Evolutionary conservation across 164 flowering plant species (phyloP), one percentile per base, ranked within the genome.

Genomic region (Berberis thunbergii): DNA sequence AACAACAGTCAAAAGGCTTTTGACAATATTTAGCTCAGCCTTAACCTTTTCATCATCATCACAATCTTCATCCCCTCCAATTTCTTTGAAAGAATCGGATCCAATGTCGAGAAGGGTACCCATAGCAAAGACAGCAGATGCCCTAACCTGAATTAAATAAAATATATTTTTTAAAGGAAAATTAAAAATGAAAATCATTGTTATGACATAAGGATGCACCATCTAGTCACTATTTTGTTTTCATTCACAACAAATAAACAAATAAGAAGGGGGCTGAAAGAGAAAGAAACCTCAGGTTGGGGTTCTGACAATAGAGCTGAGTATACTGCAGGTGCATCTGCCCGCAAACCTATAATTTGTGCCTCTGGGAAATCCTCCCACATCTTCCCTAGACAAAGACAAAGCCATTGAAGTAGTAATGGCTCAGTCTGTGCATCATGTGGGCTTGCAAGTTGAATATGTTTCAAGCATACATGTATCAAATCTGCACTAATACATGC

Each of bases 351-450:
- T 43, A 81, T 49, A 41, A 78, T 49, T 72, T 91, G 99, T 43
- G 96, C 96, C 70, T 89, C 96, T 0, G 83, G 64, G 45, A 81
- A 91, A 78, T 87, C 95, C 74, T 94, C 99, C 97, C 97, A 91
- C 74, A 91, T 60, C 69, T 94, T 94, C 59, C 99, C 99, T 61
- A 91, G 80, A 73, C 98, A 94, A 38, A 94, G 84, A 72, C 97
- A 90, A 62, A 91, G 84, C 97, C 97, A 94, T 73, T 94, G 98
- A 73, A 88, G 91, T 74, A 87, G 86, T 55, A 94, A 64, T 4
- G 97, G 95, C 61, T 91, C 97, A 42, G 86, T 70, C 69, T 83
- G 96, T 42, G 72, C 68, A 69, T 89, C 99, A 73, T 70, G 81
- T 54, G 83, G 79, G 64, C 71, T 72, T 63, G 90, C 77, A 66